Evolutionary conservation across 2,329 filamentous ascomycete species (phyloP).

Genomic region (Aspergillus sp.): DNA sequence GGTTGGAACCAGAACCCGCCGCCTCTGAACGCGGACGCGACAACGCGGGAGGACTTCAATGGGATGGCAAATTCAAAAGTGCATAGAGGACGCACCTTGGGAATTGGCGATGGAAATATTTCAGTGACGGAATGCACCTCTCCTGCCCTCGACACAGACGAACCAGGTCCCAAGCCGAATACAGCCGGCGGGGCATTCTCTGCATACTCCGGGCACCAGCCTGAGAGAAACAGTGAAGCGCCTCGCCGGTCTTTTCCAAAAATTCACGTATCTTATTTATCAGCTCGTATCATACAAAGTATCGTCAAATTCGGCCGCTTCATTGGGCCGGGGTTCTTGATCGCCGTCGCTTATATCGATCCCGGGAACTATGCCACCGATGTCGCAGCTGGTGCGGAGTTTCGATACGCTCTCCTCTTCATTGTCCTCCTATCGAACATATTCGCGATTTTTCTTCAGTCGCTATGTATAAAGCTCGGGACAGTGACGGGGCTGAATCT

Average conservation of each 20-base stretch:
- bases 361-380: constrained; percentile 53
- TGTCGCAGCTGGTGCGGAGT: constrained; percentile 48
- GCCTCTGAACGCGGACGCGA: constrained; percentile 58
- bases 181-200: constrained; percentile 29
- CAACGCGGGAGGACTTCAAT: constrained; percentile 62
- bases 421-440: constrained; percentile 50
- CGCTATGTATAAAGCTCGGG: constrained; percentile 60
- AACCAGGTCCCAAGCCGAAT: constrained; percentile 23
- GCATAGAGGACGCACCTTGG: constrained; percentile 42
- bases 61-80: constrained; percentile 59
- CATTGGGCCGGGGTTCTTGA: constrained; percentile 49
- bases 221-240: constrained; percentile 30
- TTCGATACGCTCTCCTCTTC: constrained; percentile 46
- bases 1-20: constrained; percentile 64
- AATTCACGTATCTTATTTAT: constrained; percentile 11
- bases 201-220: constrained; percentile 28
- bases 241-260: constrained; percentile 30
- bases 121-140: constrained; percentile 22
- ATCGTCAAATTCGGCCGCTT: constrained; percentile 45
- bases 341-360: constrained; percentile 52
- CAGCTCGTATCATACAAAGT: constrained; percentile 24
- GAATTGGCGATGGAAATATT: constrained; percentile 23
- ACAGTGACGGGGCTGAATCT: constrained; percentile 68
- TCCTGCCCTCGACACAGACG: constrained; percentile 21
- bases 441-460: constrained; percentile 50